A percentile compares a stretch with the other conserved stretches of the same genome.
These are phyloP conservation scores for Posidonia australis DNA, from an alignment of 106 monocot species.

Conservation along the genomic window DNA sequence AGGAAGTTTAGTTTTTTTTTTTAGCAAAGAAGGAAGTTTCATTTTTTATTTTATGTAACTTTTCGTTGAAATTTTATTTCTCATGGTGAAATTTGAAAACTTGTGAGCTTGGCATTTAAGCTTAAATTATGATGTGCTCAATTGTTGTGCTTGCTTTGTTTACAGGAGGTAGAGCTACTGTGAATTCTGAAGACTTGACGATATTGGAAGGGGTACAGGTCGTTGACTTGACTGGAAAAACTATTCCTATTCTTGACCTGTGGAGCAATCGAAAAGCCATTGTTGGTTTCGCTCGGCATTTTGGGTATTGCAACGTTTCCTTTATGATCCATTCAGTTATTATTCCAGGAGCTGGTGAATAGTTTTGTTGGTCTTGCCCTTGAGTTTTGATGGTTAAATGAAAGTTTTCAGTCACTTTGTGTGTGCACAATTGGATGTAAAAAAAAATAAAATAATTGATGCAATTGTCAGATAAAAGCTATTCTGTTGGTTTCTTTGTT, in stretches of 20 bases:
- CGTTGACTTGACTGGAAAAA: conserved; percentile 56
- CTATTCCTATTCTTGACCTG: conserved; percentile 42
- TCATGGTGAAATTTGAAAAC: background rate
- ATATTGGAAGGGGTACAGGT: conserved; percentile 54
- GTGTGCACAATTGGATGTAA: background rate
- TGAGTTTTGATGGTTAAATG: no score
- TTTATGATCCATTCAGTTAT: background rate
- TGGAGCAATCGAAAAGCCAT: conserved; percentile 82
- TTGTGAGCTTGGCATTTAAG: no score
- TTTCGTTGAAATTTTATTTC: no score
- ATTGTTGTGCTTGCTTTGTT: no score
- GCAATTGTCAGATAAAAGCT: no score
- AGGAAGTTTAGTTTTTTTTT: no score
- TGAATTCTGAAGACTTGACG: background rate
- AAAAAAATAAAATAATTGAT: background rate
- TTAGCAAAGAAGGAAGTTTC: no score
- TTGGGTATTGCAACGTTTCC: conserved; percentile 39
- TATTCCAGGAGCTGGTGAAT: background rate
- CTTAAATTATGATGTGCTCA: no score
- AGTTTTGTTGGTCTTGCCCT: no score
- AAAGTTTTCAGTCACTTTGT: no score
- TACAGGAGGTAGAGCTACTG: background rate
- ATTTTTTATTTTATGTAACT: no score
- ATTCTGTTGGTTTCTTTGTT: no score
- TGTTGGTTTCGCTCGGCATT: conserved; percentile 90